Conservation (phyloP, 345 rosid species). For the Lumnitzera racemosa region DNA sequence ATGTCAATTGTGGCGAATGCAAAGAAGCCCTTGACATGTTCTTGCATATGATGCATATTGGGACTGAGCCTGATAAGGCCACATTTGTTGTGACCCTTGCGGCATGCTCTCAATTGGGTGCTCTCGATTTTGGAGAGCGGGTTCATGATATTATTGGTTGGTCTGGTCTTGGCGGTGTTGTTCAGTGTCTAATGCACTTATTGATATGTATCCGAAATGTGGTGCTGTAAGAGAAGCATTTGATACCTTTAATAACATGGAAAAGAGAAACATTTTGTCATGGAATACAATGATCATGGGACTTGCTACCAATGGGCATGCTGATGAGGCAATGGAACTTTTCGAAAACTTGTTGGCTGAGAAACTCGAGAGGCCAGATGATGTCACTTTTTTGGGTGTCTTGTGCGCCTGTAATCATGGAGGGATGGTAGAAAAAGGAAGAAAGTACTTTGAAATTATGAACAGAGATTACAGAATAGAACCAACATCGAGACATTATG, state of each 20-base stretch:
- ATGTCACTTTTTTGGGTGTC: slow-evolving; percentile 36
- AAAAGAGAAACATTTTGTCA: slow-evolving; percentile 18
- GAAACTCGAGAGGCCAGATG: slow-evolving; percentile 19
- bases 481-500: slow-evolving; percentile 32
- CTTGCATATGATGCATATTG: slow-evolving; percentile 16
- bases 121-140: slow-evolving; percentile 31
- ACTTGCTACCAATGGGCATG: slow-evolving; percentile 28
- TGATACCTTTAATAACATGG: slow-evolving; percentile 17
- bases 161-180: slow-evolving; percentile 1
- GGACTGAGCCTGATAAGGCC: slow-evolving; percentile 29
- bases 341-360: slow-evolving; percentile 20
- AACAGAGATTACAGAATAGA: slow-evolving; percentile 15
- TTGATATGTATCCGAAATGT: slow-evolving; percentile 45
- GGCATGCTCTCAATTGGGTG: slow-evolving; percentile 27
- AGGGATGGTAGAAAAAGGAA: slow-evolving; percentile 37
- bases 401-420: slow-evolving; percentile 35
- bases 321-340: slow-evolving; percentile 20
- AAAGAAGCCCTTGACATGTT: slow-evolving; percentile 23
- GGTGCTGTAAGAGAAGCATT: slow-evolving; percentile 33
- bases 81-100: slow-evolving; percentile 26
- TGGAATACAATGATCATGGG: slow-evolving; percentile 40
- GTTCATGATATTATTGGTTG: slow-evolving; percentile 15
- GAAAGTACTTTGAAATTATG: slow-evolving; percentile 31
- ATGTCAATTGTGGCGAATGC: slow-evolving; percentile 13
- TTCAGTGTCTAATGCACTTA: slow-evolving; percentile 24